Percentiles rank a stretch among this genome's conserved stretches.
phyloP scores from a whole-genome alignment of 768 basidiomycete genomes.

The Suillus bovinus region DNA sequence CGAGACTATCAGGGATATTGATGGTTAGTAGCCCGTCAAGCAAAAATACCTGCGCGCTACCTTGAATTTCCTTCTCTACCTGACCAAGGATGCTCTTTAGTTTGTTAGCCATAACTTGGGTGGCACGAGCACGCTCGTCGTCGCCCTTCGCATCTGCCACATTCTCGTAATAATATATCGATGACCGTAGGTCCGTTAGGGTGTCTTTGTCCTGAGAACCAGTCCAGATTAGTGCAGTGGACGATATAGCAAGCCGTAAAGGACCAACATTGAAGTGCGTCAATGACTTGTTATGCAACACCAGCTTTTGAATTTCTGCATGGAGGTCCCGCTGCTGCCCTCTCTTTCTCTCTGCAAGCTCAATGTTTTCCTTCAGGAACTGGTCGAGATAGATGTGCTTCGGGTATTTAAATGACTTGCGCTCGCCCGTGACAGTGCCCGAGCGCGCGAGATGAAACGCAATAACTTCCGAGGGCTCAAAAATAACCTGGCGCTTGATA shows the following conservation, averaged over 20 bases:
- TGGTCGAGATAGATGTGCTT: conserved; percentile 70
- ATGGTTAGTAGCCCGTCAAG: neutral
- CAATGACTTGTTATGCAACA: conserved; percentile 45
- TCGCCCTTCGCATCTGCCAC: conserved; percentile 54
- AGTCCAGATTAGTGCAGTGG: neutral
- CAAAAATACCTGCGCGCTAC: conserved; percentile 32
- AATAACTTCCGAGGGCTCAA: conserved; percentile 62
- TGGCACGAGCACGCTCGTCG: conserved; percentile 42
- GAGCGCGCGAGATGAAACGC: conserved; percentile 50
- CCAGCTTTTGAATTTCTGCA: conserved; percentile 49
- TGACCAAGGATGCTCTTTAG: conserved; percentile 52
- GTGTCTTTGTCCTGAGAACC: conserved; percentile 57
- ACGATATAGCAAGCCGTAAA: conserved; percentile 6
- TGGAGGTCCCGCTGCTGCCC: conserved; percentile 39
- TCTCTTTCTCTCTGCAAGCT: conserved; percentile 39
- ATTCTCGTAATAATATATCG: conserved; percentile 71
- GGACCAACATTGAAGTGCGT: conserved; percentile 56
- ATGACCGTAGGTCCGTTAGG: conserved; percentile 57
- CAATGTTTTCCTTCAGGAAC: conserved; percentile 61
- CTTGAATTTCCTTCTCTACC: conserved; percentile 54
- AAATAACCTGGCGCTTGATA: conserved; percentile 54
- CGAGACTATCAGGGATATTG: conserved; percentile 41
- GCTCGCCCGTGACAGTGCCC: conserved; percentile 25
- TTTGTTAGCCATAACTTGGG: conserved; percentile 48
- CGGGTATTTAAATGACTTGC: conserved; percentile 55